A percentile compares a stretch with the other conserved stretches of the same genome.
Conservation (phyloP, 192 early-diverging fungal species). For the Backusella parvicylindrica region DNA sequence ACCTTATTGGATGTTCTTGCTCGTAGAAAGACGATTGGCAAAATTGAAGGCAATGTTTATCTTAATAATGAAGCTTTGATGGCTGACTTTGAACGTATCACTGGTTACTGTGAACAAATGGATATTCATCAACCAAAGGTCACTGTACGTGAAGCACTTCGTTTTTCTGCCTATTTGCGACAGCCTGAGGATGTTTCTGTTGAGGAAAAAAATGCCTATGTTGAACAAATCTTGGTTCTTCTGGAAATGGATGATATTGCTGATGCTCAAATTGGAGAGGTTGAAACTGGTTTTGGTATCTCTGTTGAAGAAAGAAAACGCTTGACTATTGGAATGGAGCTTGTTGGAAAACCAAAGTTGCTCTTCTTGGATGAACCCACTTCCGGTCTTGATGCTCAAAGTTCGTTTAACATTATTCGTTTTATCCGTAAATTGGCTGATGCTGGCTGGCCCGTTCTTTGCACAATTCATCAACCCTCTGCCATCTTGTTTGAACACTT, state of each 20-base stretch:
- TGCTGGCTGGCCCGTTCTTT: constrained; percentile 68
- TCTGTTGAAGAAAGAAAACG: constrained; percentile 81
- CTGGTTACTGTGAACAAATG: constrained; percentile 89
- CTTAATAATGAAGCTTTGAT: constrained; percentile 48
- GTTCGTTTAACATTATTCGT: constrained; percentile 70
- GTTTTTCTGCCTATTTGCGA: constrained; percentile 75
- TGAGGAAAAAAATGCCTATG: constrained; percentile 47
- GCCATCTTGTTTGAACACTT: constrained; percentile 80
- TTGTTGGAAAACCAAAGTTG: constrained; percentile 74
- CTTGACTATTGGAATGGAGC: constrained; percentile 78
- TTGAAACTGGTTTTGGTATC: constrained; percentile 59
- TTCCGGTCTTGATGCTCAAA: constrained; percentile 74
- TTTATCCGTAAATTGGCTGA: constrained; percentile 67
- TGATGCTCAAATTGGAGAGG: constrained; percentile 52
- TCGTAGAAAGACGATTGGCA: constrained; percentile 69
- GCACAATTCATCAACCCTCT: constrained; percentile 86
- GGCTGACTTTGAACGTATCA: constrained; percentile 52
- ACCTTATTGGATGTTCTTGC: constrained; percentile 72
- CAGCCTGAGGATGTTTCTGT: constrained; percentile 50
- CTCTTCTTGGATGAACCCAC: constrained; percentile 77
- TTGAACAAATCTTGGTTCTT: constrained; percentile 49
- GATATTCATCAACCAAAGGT: constrained; percentile 81
- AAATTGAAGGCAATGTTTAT: constrained; percentile 55
- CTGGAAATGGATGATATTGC: constrained; percentile 63
- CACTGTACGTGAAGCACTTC: constrained; percentile 89